Base-by-base conservation (phyloP, 257 asterid species). In the Rhazya stricta region DNA sequence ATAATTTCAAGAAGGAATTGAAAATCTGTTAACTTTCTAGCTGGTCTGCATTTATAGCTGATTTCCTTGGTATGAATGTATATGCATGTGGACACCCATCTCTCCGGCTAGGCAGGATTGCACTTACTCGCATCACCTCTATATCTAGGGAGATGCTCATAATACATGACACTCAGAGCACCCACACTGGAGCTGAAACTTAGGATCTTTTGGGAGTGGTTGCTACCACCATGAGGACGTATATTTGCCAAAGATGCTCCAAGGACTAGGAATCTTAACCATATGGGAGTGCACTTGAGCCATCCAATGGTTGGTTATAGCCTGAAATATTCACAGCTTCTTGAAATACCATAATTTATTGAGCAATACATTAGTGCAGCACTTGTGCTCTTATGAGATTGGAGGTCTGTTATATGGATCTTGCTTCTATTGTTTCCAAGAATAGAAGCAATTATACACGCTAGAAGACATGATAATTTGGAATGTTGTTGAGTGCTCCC, bases 301-400 rank as follows among this genome's bases (percentile, higher is more conserved):
- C 43, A 32, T 34, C 25, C 62, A 51, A 50, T 21, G 25, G 27
- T 34, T 34, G 13, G 12, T 27, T 34, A 34, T 34, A 1, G 5
- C 45, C 67, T 63, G 63, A 58, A n/a, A 58, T 58, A 4, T 29
- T 58, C 11, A 58, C 7, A 27, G 21, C 37, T 12, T 58, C 25
- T 75, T 48, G 50, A 63, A 65, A 61, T 46, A 6, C 63, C 78
- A 74, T 46, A 29, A 29, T 42, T 46, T 46, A 25, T 34, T 34
- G 54, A 36, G 12, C 60, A 39, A 48, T n/a, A 62, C 9, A 23
- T 30, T 62, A 32, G 25, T 5, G 21, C 43, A 9, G 18, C 30
- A 9, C 37, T 25, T 36, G 45, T 48, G 3, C 37, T 21, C 62
- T 63, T 39, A 8, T 36, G 32, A 37, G 57, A 51, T 54, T n/a